These are phyloP conservation scores for Globomyces pollinis-pini DNA, from an alignment of 192 early-diverging fungal species.

Conservation along the genomic window DNA sequence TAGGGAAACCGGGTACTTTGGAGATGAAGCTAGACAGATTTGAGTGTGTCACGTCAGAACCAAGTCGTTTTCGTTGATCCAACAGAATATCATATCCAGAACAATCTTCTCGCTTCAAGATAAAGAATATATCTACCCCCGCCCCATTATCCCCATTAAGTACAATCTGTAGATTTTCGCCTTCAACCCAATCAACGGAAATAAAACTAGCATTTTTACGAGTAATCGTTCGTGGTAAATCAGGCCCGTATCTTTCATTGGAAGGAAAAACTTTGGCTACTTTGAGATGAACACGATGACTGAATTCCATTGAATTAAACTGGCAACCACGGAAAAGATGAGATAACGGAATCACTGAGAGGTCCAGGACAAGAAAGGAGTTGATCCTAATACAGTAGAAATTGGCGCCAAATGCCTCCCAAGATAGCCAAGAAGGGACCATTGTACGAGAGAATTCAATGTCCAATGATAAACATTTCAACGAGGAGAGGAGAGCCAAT, in stretches of 20 bases:
- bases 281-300: neutral
- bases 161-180: constrained; percentile 11
- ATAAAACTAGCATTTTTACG: neutral
- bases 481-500: neutral
- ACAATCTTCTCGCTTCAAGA: constrained; percentile 8
- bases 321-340: neutral
- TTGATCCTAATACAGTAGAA: constrained; percentile 18
- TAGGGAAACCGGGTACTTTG: constrained; percentile 8
- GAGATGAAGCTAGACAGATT: constrained; percentile 1
- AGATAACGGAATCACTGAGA: neutral
- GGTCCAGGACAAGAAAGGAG: constrained; percentile 15
- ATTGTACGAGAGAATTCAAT: neutral
- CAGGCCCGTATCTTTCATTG: constrained; percentile 13
- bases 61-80: constrained; percentile 13
- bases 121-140: constrained; percentile 15
- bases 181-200: constrained; percentile 4
- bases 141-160: constrained; percentile 11
- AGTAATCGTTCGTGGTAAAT: constrained; percentile 8
- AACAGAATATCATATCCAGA: constrained; percentile 10
- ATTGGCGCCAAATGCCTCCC: constrained; percentile 18
- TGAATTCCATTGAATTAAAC: neutral
- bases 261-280: constrained; percentile 13
- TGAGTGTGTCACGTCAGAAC: neutral
- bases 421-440: constrained; percentile 14
- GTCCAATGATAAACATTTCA: neutral